Evolutionary conservation across 768 basidiomycete species (phyloP).

Genomic region (Brasilioporus rufonigricans): DNA sequence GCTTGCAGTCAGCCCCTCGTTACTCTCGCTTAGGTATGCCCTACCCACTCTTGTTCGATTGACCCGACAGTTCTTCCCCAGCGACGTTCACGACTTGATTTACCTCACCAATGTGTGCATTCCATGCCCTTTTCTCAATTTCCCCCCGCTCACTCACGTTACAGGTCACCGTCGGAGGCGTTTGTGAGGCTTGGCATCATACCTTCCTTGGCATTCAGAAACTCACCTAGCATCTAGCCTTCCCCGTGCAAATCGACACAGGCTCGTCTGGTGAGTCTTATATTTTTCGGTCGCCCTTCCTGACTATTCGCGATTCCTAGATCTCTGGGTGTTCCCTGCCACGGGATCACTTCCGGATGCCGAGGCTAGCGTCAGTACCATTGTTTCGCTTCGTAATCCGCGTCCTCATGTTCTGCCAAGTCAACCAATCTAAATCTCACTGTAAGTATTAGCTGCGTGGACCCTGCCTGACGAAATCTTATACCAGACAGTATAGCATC

Average conservation of each 20-base stretch:
- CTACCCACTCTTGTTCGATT: background rate
- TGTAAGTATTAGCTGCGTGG: constrained; percentile 33
- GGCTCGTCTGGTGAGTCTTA: constrained; percentile 49
- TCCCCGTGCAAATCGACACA: constrained; percentile 77
- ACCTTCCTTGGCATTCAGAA: no score
- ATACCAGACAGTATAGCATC: constrained; percentile 61
- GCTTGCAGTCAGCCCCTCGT: constrained; percentile 15
- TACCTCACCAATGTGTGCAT: constrained; percentile 72
- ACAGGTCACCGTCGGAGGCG: constrained; percentile 66
- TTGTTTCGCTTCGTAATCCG: background rate
- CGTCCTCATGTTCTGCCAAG: constrained; percentile 31
- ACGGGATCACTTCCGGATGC: constrained; percentile 47
- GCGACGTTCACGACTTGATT: constrained; percentile 72
- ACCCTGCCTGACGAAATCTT: background rate
- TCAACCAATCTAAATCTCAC: constrained; percentile 56
- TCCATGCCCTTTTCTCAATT: background rate
- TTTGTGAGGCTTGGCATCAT: constrained; percentile 38
- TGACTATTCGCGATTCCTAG: constrained; percentile 31
- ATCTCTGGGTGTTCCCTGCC: constrained; percentile 66
- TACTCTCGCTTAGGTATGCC: constrained; percentile 24
- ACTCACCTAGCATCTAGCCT: constrained; percentile 41
- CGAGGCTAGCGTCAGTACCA: constrained; percentile 44
- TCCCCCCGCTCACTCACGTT: constrained; percentile 3
- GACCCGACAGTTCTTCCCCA: constrained; percentile 31
- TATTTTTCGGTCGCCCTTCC: background rate